These are phyloP conservation scores for Quercus rubra DNA, from an alignment of 306 rosid genomes.

Conservation along the genomic window DNA sequence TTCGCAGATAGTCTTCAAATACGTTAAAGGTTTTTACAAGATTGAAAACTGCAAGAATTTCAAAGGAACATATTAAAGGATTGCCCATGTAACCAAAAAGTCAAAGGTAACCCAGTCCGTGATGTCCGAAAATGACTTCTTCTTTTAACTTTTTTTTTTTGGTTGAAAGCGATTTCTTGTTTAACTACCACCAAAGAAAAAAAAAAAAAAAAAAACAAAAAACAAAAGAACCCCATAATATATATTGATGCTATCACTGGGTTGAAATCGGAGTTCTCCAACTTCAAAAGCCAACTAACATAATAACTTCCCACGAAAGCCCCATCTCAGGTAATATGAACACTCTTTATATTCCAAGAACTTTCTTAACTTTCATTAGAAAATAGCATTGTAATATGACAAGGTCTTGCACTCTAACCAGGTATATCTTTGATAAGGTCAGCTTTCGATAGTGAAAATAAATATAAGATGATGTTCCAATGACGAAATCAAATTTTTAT, in stretches of 20 bases:
- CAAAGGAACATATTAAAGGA: not conserved
- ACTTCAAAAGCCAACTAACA: not conserved
- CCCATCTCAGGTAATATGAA: not conserved
- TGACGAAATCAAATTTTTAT: no score
- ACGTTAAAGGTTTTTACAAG: no score
- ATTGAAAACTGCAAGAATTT: not conserved
- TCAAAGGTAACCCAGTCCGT: not conserved
- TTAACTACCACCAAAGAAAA: not conserved
- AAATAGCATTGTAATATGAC: no score
- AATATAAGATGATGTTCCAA: no score
- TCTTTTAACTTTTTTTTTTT: no score
- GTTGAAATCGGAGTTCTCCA: not conserved
- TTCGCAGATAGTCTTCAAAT: no score
- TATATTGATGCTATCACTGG: not conserved
- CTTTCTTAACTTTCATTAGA: no score
- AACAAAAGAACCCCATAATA: not conserved
- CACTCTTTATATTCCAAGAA: not conserved
- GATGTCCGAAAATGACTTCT: not conserved
- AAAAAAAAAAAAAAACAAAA: not conserved
- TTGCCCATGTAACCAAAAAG: no score
- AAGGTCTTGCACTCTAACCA: no score
- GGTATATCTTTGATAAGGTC: no score
- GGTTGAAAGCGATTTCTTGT: not conserved
- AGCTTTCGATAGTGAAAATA: no score
- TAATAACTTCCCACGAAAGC: not conserved